Evolutionary conservation across 2,329 filamentous ascomycete species (phyloP).

Genomic region (Sporothrix phasma): DNA sequence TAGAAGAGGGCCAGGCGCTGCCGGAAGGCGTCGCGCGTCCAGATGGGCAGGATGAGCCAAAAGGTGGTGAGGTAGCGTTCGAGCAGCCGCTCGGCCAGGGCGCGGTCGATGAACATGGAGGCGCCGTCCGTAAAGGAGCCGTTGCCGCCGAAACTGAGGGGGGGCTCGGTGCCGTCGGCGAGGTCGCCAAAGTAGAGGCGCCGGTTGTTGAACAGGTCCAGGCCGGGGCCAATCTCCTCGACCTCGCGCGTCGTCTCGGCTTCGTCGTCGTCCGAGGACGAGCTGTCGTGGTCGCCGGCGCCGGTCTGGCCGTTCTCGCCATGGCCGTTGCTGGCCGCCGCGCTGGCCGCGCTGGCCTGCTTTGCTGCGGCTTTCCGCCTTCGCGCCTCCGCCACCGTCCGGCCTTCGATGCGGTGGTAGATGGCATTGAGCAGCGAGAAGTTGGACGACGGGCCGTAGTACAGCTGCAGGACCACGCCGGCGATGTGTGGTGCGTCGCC

Average conservation of each 20-base stretch:
- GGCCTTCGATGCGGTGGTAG: conserved; percentile 17
- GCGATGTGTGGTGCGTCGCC: conserved; percentile 17
- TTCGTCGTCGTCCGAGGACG: background rate
- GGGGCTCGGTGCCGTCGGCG: conserved; percentile 3
- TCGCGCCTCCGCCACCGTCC: background rate
- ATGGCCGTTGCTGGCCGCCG: background rate
- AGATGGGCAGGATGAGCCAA: conserved; percentile 18
- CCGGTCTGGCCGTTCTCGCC: background rate
- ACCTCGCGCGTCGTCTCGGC: conserved; percentile 9
- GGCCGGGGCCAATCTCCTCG: conserved; percentile 18
- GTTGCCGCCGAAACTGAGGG: background rate
- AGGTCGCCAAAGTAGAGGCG: conserved; percentile 20
- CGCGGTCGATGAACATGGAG: conserved; percentile 16
- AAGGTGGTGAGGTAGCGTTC: conserved; percentile 16
- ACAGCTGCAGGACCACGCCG: conserved; percentile 18
- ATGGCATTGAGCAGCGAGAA: conserved; percentile 18
- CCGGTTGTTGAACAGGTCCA: conserved; percentile 19
- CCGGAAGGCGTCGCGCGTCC: conserved; percentile 15
- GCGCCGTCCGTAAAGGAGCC: conserved; percentile 8
- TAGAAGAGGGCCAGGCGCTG: conserved; percentile 14
- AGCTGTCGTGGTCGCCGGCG: background rate
- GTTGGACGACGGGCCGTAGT: conserved; percentile 19
- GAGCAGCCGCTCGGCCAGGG: conserved; percentile 9
- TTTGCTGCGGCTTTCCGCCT: background rate
- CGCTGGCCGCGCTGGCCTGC: background rate